Conservation (phyloP, 768 basidiomycete species). For the Boletellus sp. region DNA sequence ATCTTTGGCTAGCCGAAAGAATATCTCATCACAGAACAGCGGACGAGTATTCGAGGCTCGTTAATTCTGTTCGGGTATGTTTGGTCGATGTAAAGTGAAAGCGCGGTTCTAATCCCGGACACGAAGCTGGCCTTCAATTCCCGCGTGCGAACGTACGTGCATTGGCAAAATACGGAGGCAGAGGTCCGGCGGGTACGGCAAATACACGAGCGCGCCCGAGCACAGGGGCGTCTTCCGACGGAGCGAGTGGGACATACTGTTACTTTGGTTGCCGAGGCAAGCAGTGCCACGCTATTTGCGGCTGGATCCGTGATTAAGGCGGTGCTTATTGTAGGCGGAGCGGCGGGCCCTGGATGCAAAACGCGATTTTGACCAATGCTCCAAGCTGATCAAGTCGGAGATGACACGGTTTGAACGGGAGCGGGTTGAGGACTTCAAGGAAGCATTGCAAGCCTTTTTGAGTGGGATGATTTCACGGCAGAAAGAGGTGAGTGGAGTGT, state of each 20-base stretch:
- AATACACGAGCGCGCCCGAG: slow-evolving; percentile 76
- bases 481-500: slow-evolving; percentile 55
- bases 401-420: slow-evolving; percentile 90
- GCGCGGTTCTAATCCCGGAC: not conserved
- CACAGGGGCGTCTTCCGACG: slow-evolving; percentile 66
- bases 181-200: slow-evolving; percentile 71
- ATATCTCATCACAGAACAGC: slow-evolving; percentile 34
- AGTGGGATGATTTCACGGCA: slow-evolving; percentile 85
- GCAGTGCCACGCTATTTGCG: slow-evolving; percentile 16
- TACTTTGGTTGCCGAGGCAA: slow-evolving; percentile 75
- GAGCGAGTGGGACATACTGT: slow-evolving; percentile 75
- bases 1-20: not conserved
- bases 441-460: slow-evolving; percentile 74
- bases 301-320: not conserved
- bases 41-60: slow-evolving; percentile 92
- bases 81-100: not conserved
- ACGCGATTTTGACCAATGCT: slow-evolving; percentile 85
- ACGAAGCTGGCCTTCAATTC: slow-evolving; percentile 80
- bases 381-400: slow-evolving; percentile 85
- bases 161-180: slow-evolving; percentile 77
- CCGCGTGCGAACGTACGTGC: slow-evolving; percentile 75
- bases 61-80: slow-evolving; percentile 80
- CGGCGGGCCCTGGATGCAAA: slow-evolving; percentile 77
- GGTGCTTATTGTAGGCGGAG: slow-evolving; percentile 58
- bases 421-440: slow-evolving; percentile 90